phyloP scores from a whole-genome alignment of 1,284 basidiomycete species.

The Cystobasidiaceae sp. region DNA sequence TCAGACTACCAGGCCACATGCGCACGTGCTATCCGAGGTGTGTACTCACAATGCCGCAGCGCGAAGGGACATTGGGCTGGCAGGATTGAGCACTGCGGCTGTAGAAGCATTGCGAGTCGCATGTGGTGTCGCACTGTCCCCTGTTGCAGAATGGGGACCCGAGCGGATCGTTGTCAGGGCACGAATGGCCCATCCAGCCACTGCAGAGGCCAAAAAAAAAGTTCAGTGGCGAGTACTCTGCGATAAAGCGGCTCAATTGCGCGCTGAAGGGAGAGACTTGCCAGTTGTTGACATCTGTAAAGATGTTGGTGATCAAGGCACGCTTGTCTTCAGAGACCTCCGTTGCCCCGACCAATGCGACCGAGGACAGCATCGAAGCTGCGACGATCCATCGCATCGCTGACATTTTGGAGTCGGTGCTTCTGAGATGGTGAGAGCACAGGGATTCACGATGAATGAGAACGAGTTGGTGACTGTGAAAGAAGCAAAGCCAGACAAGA shows the following conservation, averaged over 20 bases:
- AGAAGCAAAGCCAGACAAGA: no score
- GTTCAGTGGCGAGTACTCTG: no score
- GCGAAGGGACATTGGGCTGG: not conserved
- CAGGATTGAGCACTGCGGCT: not conserved
- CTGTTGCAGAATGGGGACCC: not conserved
- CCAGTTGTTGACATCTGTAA: not conserved
- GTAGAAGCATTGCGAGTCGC: not conserved
- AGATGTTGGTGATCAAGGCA: not conserved
- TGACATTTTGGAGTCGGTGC: no score
- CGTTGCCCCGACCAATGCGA: no score
- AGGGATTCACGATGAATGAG: no score
- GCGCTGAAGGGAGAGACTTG: not conserved
- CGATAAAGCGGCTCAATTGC: no score
- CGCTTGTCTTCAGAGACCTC: not conserved
- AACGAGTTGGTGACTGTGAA: no score
- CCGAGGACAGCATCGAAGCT: no score
- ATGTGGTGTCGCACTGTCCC: not conserved
- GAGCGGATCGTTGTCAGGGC: not conserved
- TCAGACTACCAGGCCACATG: no score
- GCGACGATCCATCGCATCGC: no score
- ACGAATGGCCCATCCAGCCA: not conserved
- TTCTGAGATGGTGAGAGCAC: no score
- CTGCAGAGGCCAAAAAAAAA: not conserved
- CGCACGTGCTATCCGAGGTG: no score
- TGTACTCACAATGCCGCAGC: not conserved